Evolutionary conservation across 768 basidiomycete species (phyloP).

Genomic region (Hemileccinum rubropunctum): DNA sequence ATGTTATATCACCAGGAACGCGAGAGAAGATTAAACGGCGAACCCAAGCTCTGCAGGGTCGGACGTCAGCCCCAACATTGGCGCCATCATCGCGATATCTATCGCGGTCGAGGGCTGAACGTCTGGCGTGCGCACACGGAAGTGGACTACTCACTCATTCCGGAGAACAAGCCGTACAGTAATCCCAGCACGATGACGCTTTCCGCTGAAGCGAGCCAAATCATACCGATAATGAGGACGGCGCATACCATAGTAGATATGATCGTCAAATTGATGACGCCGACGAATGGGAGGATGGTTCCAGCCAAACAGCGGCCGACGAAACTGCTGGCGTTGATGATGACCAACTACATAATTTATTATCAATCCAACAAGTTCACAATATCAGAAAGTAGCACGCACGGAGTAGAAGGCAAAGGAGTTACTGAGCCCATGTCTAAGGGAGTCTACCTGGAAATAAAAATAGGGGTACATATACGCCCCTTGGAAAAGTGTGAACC

Average conservation of each 20-base stretch:
- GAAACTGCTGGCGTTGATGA: conserved; percentile 50
- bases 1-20: background rate
- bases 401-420: conserved; percentile 57
- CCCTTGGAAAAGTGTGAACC: conserved; percentile 30
- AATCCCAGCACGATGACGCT: conserved; percentile 38
- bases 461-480: conserved; percentile 52
- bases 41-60: conserved; percentile 51
- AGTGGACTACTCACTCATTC: no score
- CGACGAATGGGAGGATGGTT: conserved; percentile 37
- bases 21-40: background rate
- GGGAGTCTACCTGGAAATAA: conserved; percentile 56
- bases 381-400: background rate
- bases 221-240: conserved; percentile 31
- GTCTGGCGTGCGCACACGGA: no score
- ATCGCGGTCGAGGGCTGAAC: background rate
- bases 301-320: conserved; percentile 47
- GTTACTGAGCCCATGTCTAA: conserved; percentile 43
- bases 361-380: background rate
- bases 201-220: conserved; percentile 35
- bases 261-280: conserved; percentile 44
- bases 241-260: conserved; percentile 32
- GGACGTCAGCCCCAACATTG: conserved; percentile 43
- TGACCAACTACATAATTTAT: conserved; percentile 38
- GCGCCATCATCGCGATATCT: conserved; percentile 40
- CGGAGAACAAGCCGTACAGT: conserved; percentile 43